These are phyloP conservation scores for Fusarium vanettenii DNA, from an alignment of 2,329 filamentous ascomycete species.

Conservation along the genomic window DNA sequence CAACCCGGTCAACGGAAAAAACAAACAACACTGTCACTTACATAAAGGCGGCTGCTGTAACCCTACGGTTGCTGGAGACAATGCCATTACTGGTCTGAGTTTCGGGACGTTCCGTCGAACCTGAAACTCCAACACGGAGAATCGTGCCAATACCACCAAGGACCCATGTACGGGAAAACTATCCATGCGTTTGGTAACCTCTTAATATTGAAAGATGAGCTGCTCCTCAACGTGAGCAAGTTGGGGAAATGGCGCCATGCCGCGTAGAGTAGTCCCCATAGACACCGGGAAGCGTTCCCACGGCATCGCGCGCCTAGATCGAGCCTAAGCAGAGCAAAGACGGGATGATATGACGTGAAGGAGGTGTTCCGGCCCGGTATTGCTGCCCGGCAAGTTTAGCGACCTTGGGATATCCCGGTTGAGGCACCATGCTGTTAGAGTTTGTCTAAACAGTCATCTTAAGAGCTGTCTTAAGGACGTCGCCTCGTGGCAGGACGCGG, in stretches of 20 bases:
- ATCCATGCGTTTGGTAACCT: slow-evolving; percentile 10
- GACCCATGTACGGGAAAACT: slow-evolving; percentile 26
- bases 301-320: not conserved
- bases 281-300: not conserved
- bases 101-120: slow-evolving; percentile 34
- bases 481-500: not conserved
- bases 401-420: not conserved
- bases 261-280: not conserved
- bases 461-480: not conserved
- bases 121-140: slow-evolving; percentile 37
- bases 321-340: not conserved
- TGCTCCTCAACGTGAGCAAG: slow-evolving; percentile 6
- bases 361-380: not conserved
- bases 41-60: not conserved
- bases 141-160: slow-evolving; percentile 9
- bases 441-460: not conserved
- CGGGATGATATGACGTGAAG: slow-evolving; percentile 7
- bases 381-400: not conserved
- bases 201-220: not conserved
- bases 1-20: not conserved
- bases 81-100: not conserved
- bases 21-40: not conserved
- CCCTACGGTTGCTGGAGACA: not conserved
- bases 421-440: not conserved
- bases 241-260: slow-evolving; percentile 6